Base-by-base conservation (phyloP, 1,139 yeast genomes). In the Lodderomyces theae region DNA sequence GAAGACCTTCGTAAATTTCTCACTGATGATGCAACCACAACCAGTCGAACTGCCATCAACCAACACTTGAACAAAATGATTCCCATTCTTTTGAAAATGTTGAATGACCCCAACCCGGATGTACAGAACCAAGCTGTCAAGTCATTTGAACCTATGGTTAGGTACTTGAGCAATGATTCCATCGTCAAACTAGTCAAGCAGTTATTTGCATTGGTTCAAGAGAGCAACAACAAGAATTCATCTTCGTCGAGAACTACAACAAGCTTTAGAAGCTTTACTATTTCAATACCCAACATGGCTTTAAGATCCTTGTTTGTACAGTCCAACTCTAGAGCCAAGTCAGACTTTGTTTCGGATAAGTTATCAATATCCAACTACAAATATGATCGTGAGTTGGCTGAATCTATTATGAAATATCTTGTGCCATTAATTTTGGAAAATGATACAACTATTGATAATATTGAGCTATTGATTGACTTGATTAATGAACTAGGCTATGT, bases 41-140 rank as follows among this genome's bases (percentile, higher is more conserved):
- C 65, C 38, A 51, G 60, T 38, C 50, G 58, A 47, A 47, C 58
- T 29, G 51, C 55, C 22, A 45, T 52, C 22, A 50, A 52, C 34
- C 49, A 52, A 19, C 44, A 52, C 12, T 56, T 69, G 21, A 69
- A 68, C 39, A 58, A 57, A 12, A 74, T 83, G 49, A 63, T 76
- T 13, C 70, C 73, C 5, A 71, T 75, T 4, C 61, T 85, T 19
- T 64, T 82, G 35, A 66, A 69, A 11, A 68, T 81, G 31, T 63
- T 87, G 18, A 68, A 72, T 15, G 96, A 88, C 54, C 69, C 72
- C 37, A 80, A 82, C 47, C 70, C 88, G 6, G 95, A 87, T 51
- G 94, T 88, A 2, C 88, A 86, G 54, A 81, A 79, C 51, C 88
- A 84, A 57, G 86, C 95, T 0, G 78, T 86, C 32, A 63, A 80